These are phyloP conservation scores for Penicillium sumatraense DNA, from an alignment of 2,329 filamentous ascomycete genomes.

Conservation along the genomic window DNA sequence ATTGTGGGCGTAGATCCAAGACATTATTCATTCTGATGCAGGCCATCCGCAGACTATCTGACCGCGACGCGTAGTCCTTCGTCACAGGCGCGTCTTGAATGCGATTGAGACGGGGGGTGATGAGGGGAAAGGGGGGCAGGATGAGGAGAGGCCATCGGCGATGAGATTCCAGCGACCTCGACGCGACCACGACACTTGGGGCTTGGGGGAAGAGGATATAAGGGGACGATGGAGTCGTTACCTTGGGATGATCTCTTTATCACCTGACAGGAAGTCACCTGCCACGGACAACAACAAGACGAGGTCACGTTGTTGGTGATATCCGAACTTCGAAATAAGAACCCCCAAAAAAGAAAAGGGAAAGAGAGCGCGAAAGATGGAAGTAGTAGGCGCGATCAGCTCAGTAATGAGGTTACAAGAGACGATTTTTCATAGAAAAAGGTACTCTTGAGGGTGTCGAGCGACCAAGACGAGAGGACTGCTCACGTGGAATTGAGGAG, in stretches of 20 bases:
- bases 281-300: constrained; percentile 45
- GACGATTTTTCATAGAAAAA: constrained; percentile 35
- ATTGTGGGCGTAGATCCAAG: not conserved
- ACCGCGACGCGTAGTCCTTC: constrained; percentile 16
- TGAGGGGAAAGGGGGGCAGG: constrained; percentile 20
- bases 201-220: constrained; percentile 20
- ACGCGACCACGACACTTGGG: constrained; percentile 18
- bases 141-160: constrained; percentile 13
- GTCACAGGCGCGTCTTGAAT: constrained; percentile 37
- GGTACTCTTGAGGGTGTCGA: constrained; percentile 36
- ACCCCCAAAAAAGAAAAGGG: constrained; percentile 26
- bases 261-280: constrained; percentile 52
- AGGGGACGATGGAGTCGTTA: constrained; percentile 33
- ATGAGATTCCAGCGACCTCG: constrained; percentile 1
- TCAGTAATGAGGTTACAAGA: constrained; percentile 25
- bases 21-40: not conserved
- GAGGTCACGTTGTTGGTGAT: constrained; percentile 34
- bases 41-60: not conserved
- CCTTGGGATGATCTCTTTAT: constrained; percentile 46
- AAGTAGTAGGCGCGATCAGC: constrained; percentile 18
- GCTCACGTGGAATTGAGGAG: constrained; percentile 47
- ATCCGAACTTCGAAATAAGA: constrained; percentile 32
- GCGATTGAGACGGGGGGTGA: constrained; percentile 26
- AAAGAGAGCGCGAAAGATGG: constrained; percentile 1
- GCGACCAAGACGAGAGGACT: constrained; percentile 39